Base-by-base conservation (phyloP, 352 stramenopile species). In the Pythium dissimile region DNA sequence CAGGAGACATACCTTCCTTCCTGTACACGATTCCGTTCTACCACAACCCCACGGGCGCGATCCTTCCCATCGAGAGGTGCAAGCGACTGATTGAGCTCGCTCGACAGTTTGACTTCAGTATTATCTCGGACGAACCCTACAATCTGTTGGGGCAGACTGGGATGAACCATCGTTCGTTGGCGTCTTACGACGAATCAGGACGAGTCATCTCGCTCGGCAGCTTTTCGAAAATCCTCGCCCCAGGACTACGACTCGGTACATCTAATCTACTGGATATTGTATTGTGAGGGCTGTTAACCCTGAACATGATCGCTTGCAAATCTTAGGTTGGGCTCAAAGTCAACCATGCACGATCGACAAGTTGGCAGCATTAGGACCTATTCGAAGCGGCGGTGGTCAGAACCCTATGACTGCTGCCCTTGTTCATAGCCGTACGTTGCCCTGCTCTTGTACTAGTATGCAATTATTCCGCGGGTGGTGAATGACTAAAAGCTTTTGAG, bases 191-290 rank as follows among this genome's bases (percentile, higher is more conserved):
- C 28, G 67, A 73, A 27, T 80, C 67, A 4, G 85, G 80, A 2
- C 44, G 71, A 6, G 73, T 94, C 52, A 63, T 97, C 20, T 95
- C 90, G 41, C 73, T 98, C 13, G 90, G 87, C 20, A 97, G 84
- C 54, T 98, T 98, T 54, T 97, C 92, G n/a, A 98, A 98, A 73
- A 98, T 98, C 43, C 83, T 97, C 23, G 75, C 86, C 27, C 94
- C 92, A 23, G 92, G 89, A 32, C 72, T 98, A 28, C 83, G 94
- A 43, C 70, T 96, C 9, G 94, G 94, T 79, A 92, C 60, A 65
- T 45, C 26, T 39, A 15, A 31, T 13, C 23, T 12, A 20, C 26
- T 3, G 2, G 28, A 8, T n/a, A 28, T 15, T n/a, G 11, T 32
- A 5, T 55, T 2, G 34, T 50, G 3, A 6, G 43, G 4, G 39